Conservation (phyloP, 1,139 yeast genomes). For the Debaryomyces psychrophilus region DNA sequence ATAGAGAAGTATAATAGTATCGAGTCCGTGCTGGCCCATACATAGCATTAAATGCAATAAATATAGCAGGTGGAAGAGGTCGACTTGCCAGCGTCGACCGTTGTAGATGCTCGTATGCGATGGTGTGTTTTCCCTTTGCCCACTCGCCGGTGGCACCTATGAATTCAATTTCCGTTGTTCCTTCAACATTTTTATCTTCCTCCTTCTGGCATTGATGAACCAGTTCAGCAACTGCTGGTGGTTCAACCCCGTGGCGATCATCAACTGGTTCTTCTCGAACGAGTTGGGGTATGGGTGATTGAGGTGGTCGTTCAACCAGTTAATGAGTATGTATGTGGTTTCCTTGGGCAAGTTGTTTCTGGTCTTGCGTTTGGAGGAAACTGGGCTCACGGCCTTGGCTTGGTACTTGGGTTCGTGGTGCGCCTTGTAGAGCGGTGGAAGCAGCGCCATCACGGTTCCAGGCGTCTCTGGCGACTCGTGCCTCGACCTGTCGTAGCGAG, state of each 20-base stretch:
- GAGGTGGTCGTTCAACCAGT: slow-evolving; percentile 83
- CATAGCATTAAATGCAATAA: neutral
- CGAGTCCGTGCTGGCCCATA: neutral
- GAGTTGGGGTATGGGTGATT: slow-evolving; percentile 95
- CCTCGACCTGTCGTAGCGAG: neutral
- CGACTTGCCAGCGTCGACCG: slow-evolving; percentile 1
- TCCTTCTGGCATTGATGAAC: slow-evolving; percentile 94
- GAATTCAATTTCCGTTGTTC: slow-evolving; percentile 38
- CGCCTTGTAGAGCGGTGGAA: slow-evolving; percentile 10
- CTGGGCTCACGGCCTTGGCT: slow-evolving; percentile 3
- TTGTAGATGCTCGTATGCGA: neutral
- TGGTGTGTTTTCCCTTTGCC: neutral
- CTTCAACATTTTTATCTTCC: slow-evolving; percentile 63
- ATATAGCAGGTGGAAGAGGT: neutral
- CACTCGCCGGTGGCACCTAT: slow-evolving; percentile 5
- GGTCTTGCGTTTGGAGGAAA: slow-evolving; percentile 42
- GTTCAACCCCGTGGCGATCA: slow-evolving; percentile 82
- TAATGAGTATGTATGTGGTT: slow-evolving; percentile 77
- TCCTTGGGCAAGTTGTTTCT: slow-evolving; percentile 86
- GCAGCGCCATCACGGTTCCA: slow-evolving; percentile 3
- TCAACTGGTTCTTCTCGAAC: slow-evolving; percentile 79
- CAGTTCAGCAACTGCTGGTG: slow-evolving; percentile 92
- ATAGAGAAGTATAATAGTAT: neutral
- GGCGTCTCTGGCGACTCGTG: slow-evolving; percentile 3
- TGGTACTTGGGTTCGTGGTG: slow-evolving; percentile 10